Evolutionary conservation across 495 filamentous ascomycete genomes (phyloP).

Genomic region (Daldinia vernicosa): DNA sequence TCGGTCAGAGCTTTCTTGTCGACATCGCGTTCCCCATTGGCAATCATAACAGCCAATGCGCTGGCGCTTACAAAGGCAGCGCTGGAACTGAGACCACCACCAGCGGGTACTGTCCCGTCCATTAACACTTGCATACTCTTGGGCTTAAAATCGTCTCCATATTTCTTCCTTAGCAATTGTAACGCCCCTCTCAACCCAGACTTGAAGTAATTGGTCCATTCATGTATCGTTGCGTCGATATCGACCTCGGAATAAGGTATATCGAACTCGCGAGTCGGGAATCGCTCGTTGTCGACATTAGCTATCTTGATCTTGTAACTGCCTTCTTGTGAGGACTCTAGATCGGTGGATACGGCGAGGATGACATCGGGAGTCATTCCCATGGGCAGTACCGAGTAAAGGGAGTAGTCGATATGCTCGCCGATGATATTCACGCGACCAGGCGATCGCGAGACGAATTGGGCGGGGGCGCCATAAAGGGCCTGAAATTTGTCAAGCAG

Average conservation of each 20-base stretch:
- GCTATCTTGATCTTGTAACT: constrained; percentile 66
- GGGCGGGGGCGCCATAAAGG: constrained; percentile 72
- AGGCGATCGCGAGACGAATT: constrained; percentile 89
- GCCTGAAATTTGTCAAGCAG: constrained; percentile 77
- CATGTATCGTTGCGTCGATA: constrained; percentile 82
- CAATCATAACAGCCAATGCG: constrained; percentile 85
- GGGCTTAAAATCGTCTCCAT: constrained; percentile 65
- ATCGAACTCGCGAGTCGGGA: constrained; percentile 77
- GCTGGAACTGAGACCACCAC: constrained; percentile 91
- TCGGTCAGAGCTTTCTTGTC: constrained; percentile 91
- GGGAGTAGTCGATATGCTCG: constrained; percentile 98
- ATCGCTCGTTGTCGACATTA: constrained; percentile 81
- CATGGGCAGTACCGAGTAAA: constrained; percentile 96
- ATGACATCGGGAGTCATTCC: constrained; percentile 91
- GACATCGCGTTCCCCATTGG: constrained; percentile 80
- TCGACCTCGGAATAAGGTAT: constrained; percentile 76
- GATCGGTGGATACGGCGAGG: constrained; percentile 77
- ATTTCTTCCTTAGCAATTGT: constrained; percentile 76
- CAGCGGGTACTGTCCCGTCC: constrained; percentile 90
- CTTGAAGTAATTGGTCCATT: constrained; percentile 99
- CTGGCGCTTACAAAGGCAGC: constrained; percentile 94
- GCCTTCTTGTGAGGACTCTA: constrained; percentile 47
- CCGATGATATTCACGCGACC: constrained; percentile 98
- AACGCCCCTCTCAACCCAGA: constrained; percentile 84
- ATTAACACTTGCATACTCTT: constrained; percentile 87